Percentiles rank a stretch among this genome's conserved stretches.
These are phyloP conservation scores for Luffa aegyptiaca DNA, from an alignment of 306 rosid species.

Conservation along the genomic window DNA sequence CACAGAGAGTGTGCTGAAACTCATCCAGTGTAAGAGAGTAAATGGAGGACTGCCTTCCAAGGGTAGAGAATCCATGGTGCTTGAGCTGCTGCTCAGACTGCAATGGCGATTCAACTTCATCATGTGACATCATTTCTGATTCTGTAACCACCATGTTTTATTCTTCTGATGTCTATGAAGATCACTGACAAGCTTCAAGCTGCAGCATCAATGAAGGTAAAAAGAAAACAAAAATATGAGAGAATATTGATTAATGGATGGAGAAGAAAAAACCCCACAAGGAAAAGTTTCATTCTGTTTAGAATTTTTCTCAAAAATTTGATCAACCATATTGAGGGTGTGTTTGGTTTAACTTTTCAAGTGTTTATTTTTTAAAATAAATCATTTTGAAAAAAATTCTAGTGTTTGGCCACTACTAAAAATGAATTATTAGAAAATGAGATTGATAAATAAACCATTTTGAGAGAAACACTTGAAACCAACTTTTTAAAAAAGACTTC, in stretches of 20 bases:
- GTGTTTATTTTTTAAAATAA: too few species aligned
- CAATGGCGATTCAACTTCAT: constrained; percentile 33
- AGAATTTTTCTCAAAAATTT: neutral
- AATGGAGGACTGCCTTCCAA: constrained; percentile 73
- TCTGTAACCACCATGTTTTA: constrained; percentile 35
- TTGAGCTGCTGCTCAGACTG: constrained; percentile 20
- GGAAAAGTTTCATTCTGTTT: neutral
- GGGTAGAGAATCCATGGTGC: constrained; percentile 23
- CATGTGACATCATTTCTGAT: constrained; percentile 27
- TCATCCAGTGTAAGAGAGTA: constrained; percentile 84
- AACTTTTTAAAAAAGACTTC: too few species aligned
- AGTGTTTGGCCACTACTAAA: too few species aligned
- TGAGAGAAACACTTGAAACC: too few species aligned
- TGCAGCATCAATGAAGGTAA: neutral
- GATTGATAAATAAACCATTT: too few species aligned
- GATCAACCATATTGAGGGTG: too few species aligned
- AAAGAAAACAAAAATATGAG: neutral
- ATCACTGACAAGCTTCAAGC: neutral
- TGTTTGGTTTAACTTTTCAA: too few species aligned
- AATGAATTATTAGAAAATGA: too few species aligned
- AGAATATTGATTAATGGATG: neutral
- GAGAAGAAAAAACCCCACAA: neutral
- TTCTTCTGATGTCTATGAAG: neutral
- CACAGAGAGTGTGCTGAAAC: constrained; percentile 71
- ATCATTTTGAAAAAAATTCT: too few species aligned